Base-by-base conservation (phyloP, 78 protist species). In the Dictyostelium citrinum region DNA sequence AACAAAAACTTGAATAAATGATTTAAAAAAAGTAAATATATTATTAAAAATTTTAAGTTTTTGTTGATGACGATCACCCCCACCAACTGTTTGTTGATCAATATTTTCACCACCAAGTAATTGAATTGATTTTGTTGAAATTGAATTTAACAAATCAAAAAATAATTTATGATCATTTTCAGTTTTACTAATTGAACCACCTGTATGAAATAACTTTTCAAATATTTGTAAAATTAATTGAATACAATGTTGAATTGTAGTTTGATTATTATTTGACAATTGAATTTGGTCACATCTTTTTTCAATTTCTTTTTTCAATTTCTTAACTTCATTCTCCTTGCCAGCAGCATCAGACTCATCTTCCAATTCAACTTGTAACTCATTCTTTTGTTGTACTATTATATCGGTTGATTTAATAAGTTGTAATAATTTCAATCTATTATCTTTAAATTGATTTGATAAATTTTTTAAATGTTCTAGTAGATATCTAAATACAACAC, bases 151-250 rank as follows among this genome's bases (percentile, higher is more conserved):
- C 35, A 37, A 29, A 14, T 12, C 7, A 0, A 29, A 31, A 70
- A 70, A 70, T 70, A 35, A 31, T 11, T 14, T 2, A 75, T 75
- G 9, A 41, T 75, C 46, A 39, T 10, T 10, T n/a, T 75, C 81
- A 20, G 58, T 41, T 20, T 46, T 41, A 75, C 27, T 12, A 72
- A 41, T 41, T 46, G 37, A 29, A 76, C 78, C 76, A 43, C 82
- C 83, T 39, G 39, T 51, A 3, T 7, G 27, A 22, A 85, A 85
- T 76, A 85, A 35, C 45, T 60, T 78, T 76, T 76, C 84, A 61
- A 76, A 85, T 0, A 39, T 76, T 43, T 76, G 78, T n/a, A 85
- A 76, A 0, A 85, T 76, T 9, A 85, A 7, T n/a, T n/a, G 35
- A 2, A 61, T 39, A 31, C 84, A 85, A 61, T 78, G 64, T 14